Evolutionary conservation across 768 basidiomycete genomes (phyloP), one percentile per base, ranked within the genome.

Genomic region (Glaciozyma martinii): DNA sequence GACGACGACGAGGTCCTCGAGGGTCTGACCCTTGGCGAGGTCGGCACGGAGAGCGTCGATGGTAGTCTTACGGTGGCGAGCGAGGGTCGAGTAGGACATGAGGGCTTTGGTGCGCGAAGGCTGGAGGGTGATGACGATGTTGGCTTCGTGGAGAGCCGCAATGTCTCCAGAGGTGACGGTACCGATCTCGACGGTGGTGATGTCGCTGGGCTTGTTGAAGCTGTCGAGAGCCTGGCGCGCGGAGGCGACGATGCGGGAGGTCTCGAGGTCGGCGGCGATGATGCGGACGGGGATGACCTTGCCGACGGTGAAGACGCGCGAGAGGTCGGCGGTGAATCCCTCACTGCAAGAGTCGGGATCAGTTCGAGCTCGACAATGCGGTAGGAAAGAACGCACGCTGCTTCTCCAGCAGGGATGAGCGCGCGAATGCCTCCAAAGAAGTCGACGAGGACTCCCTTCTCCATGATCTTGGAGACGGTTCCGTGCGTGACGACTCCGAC

Each of bases 401-500:
- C 84, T 79, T 98, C 95, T 59, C 81, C 84, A 13, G 81, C 76
- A 5, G 91, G 88, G 3, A 99, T 82, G 49, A 86, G 79, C 2
- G 89, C 95, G 72, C 88, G 86, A 62, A 93, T 70, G 60, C 88
- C 87, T 67, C 91, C 93, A 75, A 87, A 99, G 71, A 95, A 89
- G 74, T 95, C 92, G 33, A 97, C 85, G 69, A 90, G 78, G 54
- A 93, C 78, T 66, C 85, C 81, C 74, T 86, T 92, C 21, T 89
- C 87, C 42, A 84, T 79, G n/a, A 89, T 80, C 75, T 86, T 89
- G 79, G 85, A 87, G 55, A 99, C 81, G 4, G 90, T 88, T 3
- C 85, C 93, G 74, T 92, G 84, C 0, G 87, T 82, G 30, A 94
- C 78, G 44, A 82, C 74, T 6, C 92, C 92, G 9, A 82, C 79